Percentiles rank a stretch among this genome's conserved stretches.
These are phyloP conservation scores for Fusarium tanahbumbuense DNA, from an alignment of 2,329 filamentous ascomycete species.

Conservation along the genomic window DNA sequence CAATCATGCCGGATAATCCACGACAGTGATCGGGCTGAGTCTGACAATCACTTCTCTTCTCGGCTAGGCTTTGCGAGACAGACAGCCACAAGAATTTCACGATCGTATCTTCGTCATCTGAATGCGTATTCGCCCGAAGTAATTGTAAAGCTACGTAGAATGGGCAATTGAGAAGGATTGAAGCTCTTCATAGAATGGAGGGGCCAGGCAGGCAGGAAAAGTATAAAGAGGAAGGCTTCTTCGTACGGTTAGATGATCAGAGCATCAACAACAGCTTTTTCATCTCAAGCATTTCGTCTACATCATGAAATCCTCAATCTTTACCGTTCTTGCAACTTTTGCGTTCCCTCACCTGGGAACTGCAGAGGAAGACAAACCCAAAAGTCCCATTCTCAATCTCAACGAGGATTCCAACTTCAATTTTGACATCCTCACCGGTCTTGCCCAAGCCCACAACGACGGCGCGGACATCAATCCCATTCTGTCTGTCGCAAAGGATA, in stretches of 20 bases:
- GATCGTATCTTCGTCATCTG: neutral
- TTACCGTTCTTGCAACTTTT: fast-evolving
- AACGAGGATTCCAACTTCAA: constrained; percentile 27
- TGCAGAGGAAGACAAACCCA: neutral
- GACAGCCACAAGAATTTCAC: neutral
- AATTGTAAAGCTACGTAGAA: fast-evolving
- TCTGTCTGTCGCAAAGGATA: constrained; percentile 45
- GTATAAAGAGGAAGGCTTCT: neutral
- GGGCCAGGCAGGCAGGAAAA: neutral
- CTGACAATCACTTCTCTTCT: neutral
- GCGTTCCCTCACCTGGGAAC: neutral
- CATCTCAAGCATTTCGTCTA: neutral
- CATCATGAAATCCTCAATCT: constrained; percentile 5
- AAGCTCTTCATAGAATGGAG: neutral
- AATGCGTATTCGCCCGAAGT: neutral
- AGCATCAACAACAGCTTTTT: neutral
- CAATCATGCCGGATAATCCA: neutral
- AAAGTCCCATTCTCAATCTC: constrained; percentile 14
- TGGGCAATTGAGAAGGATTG: fast-evolving
- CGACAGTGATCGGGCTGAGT: constrained; percentile 15
- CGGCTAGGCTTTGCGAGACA: constrained; percentile 23
- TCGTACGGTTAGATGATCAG: neutral
- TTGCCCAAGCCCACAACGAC: constrained; percentile 8
- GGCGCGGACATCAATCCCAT: constrained; percentile 49
- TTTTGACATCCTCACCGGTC: constrained; percentile 29